Base-by-base conservation (phyloP, 1,139 yeast genomes). In the Saccharomyces hybrid region DNA sequence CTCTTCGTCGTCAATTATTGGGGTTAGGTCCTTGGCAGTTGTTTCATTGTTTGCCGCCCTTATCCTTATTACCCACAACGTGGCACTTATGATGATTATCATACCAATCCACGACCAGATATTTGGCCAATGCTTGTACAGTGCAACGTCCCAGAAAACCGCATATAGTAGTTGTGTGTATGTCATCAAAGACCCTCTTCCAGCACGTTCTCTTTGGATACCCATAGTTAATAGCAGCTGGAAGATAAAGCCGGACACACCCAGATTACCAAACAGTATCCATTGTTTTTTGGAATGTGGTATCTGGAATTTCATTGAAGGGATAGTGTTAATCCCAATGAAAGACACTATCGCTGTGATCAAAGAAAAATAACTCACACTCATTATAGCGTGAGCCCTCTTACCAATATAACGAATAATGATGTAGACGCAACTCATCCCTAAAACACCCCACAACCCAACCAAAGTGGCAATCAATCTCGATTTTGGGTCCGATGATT, bases 171-270 rank as follows among this genome's bases (percentile, higher is more conserved):
- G 78, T 64, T 84, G 88, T 2, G 89, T 77, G 68, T 90, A 90
- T 5, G 81, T 73, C 79, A 88, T 84, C 57, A 87, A 76, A 3
- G 93, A 77, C 0, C 91, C 90, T 56, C 88, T 78, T 1, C 90
- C 83, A 0, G 96, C 96, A 57, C 78, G 77, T 58, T 88, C 96
- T 55, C 89, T 74, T 68, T 88, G 96, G 52, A 90, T 79, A 0
- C 96, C 97, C 2, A 89, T 83, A 0, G 97, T 88, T 54, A 88
- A 71, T 31, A 85, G 73, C 62, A 83, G 83, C 68, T 90, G 96
- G 83, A 85, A 86, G 54, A 84, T 71, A 68, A 90, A 90, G 0
- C 97, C 97, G 49, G 87, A 78, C 11, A 85, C 60, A 2, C 96
- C 96, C 59, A 88, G 77, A 31, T 79, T 68, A 1, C 73, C 55